A percentile compares a stretch with the other conserved stretches of the same genome.
phyloP scores from a whole-genome alignment of 2,329 filamentous ascomycete genomes.

The Pyricularia sp. region DNA sequence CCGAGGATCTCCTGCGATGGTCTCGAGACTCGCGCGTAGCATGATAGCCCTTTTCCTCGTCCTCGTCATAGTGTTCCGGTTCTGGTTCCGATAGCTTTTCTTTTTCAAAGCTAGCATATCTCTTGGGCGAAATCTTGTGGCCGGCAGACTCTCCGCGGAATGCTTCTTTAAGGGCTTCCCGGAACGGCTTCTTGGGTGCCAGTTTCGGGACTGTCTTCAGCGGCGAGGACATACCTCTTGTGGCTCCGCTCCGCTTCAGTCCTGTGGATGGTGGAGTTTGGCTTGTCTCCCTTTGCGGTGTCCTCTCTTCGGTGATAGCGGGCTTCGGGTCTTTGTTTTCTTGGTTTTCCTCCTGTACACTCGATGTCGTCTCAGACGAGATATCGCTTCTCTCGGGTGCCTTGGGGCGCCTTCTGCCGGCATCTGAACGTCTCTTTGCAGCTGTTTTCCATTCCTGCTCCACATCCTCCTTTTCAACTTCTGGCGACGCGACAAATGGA shows the following conservation, averaged over 20 bases:
- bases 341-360: conserved; percentile 10
- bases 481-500: conserved; percentile 42
- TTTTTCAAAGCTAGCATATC: conserved; percentile 30
- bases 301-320: conserved; percentile 14
- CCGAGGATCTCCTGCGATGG: conserved; percentile 20
- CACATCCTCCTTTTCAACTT: conserved; percentile 21
- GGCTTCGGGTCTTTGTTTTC: conserved; percentile 9
- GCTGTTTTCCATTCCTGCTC: conserved; percentile 26
- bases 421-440: conserved; percentile 13
- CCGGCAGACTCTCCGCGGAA: conserved; percentile 52
- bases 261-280: conserved; percentile 25
- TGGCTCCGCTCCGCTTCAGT: conserved; percentile 48
- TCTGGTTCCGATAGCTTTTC: neutral
- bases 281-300: conserved; percentile 19
- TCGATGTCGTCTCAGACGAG: neutral
- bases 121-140: conserved; percentile 32
- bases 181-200: conserved; percentile 37
- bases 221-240: conserved; percentile 38
- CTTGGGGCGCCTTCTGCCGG: neutral
- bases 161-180: conserved; percentile 50
- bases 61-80: conserved; percentile 16
- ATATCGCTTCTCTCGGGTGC: conserved; percentile 14
- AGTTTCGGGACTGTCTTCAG: conserved; percentile 26
- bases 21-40: conserved; percentile 7
- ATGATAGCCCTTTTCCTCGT: conserved; percentile 12